These are phyloP conservation scores for Torulaspora maleeae DNA, from an alignment of 805 yeast genomes.

Conservation along the genomic window DNA sequence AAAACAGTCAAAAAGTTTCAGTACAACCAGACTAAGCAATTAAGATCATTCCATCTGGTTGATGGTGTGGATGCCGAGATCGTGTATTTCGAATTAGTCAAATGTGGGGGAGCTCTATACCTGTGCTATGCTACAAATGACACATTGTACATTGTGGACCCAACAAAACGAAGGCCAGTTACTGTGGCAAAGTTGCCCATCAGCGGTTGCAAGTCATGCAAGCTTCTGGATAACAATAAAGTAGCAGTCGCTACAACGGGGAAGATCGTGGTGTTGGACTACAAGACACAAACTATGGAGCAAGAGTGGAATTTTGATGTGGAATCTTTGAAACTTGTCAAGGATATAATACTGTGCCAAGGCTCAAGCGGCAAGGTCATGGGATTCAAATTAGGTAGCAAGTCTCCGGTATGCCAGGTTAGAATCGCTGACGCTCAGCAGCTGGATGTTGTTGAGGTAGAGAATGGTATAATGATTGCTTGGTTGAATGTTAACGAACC, in stretches of 20 bases:
- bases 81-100: conserved; percentile 27
- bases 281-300: conserved; percentile 15
- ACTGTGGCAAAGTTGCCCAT: conserved; percentile 24
- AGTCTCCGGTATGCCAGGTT: conserved; percentile 35
- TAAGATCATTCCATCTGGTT: conserved; percentile 34
- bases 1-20: conserved; percentile 33
- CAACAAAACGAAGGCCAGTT: conserved; percentile 38
- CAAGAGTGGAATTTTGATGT: conserved; percentile 25
- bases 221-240: conserved; percentile 21
- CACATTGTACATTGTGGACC: conserved; percentile 63
- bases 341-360: conserved; percentile 22
- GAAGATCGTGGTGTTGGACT: conserved; percentile 18
- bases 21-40: conserved; percentile 32
- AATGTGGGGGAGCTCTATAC: conserved; percentile 17
- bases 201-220: conserved; percentile 18
- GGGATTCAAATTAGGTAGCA: conserved; percentile 33
- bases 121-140: conserved; percentile 31
- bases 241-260: conserved; percentile 23
- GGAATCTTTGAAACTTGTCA: conserved; percentile 18
- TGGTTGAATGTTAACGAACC: conserved; percentile 41
- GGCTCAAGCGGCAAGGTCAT: conserved; percentile 21
- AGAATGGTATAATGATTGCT: conserved; percentile 29
- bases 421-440: conserved; percentile 27
- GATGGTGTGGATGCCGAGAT: conserved; percentile 34
- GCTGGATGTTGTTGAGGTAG: conserved; percentile 22